These are phyloP conservation scores for Pyricularia sp. DNA, from an alignment of 2,329 filamentous ascomycete species.

Conservation along the genomic window DNA sequence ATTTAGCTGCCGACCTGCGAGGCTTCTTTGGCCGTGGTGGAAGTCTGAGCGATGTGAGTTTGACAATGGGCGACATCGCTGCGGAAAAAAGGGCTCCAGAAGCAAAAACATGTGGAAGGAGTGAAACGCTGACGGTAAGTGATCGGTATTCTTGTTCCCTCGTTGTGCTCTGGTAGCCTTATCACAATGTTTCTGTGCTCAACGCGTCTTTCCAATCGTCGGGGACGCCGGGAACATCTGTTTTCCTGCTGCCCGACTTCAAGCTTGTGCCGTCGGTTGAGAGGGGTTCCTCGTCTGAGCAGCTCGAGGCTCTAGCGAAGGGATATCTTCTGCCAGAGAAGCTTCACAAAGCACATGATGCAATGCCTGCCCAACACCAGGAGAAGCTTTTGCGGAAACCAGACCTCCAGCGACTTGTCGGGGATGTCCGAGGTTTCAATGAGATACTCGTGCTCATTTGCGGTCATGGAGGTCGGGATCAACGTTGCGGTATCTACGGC, in stretches of 20 bases:
- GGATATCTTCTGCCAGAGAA: conserved; percentile 56
- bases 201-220: conserved; percentile 65
- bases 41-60: conserved; percentile 54
- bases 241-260: conserved; percentile 75
- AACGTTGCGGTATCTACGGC: conserved; percentile 72
- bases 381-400: conserved; percentile 41
- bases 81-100: not conserved
- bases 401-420: conserved; percentile 41
- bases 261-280: conserved; percentile 68
- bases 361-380: conserved; percentile 46
- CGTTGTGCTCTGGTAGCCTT: conserved; percentile 48
- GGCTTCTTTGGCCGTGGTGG: conserved; percentile 58
- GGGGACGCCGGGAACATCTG: conserved; percentile 41
- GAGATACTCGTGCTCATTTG: conserved; percentile 79
- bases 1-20: conserved; percentile 64
- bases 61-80: not conserved
- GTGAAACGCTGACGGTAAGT: conserved; percentile 23
- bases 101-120: not conserved
- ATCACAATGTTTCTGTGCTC: conserved; percentile 69
- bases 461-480: conserved; percentile 74
- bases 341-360: conserved; percentile 53
- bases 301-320: conserved; percentile 48
- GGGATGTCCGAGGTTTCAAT: conserved; percentile 49
- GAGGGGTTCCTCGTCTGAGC: conserved; percentile 42
- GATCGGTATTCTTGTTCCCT: not conserved